Base-by-base conservation (phyloP, 1,284 basidiomycete species). In the Amylostereum chailletii region DNA sequence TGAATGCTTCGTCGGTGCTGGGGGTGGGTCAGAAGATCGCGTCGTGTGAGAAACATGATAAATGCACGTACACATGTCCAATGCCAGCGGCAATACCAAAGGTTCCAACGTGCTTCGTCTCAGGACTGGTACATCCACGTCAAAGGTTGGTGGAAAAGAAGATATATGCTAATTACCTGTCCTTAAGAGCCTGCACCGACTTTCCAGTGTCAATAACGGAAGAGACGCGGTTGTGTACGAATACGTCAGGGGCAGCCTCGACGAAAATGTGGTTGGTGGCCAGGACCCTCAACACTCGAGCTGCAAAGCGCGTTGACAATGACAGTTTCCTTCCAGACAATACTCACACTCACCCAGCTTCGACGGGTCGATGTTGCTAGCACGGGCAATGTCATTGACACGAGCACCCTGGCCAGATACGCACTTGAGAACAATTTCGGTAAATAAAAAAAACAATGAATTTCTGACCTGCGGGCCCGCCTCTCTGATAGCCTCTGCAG, bases 221-320 rank as follows among this genome's bases (percentile, higher is more conserved):
- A 0, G 73, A 73, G 37, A 71, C 60, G 2, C 71, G 67, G 33
- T 66, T 76, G 51, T 71, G 68, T 0, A 65, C 60, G 50, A 75
- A 76, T 0, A 71, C 64, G 49, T 74, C 64, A 1, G 71, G 72
- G 2, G 50, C 44, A 0, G 72, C 55, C 53, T 77, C 74, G 4
- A 51, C 51, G 50, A 70, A 75, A 42, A 75, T 61, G 50, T 75
- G 66, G 50, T 70, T 61, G 0, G 66, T 67, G 0, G 69, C 68
- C 2, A 74, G 62, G n/a, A 65, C 57, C 32, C 72, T 64, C 2
- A 75, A 54, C 48, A 68, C 57, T 2, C 70, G 69, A 27, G 59
- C 71, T 72, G 39, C 39, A 5, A 6, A 5, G 39, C 11, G n/a
- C 2, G 8, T 8, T 8, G 2, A 8, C 8, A 8, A 26, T n/a